Evolutionary conservation across 2,329 filamentous ascomycete species (phyloP).

Genomic region (Ceratocystis cubensis): DNA sequence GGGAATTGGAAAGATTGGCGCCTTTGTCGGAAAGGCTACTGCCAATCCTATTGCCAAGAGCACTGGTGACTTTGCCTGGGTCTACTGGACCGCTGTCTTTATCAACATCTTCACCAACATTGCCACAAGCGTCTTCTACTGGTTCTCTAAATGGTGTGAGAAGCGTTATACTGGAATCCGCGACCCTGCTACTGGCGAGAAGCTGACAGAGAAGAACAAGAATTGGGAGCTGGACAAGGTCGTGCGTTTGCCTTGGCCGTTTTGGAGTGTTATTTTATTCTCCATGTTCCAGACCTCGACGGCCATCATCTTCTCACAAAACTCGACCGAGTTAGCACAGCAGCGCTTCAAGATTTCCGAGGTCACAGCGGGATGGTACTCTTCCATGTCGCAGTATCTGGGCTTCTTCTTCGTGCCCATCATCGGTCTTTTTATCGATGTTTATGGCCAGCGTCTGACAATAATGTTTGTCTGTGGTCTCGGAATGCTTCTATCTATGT

Average conservation of each 20-base stretch:
- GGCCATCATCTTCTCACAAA: constrained; percentile 41
- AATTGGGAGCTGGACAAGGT: constrained; percentile 44
- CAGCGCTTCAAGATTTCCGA: constrained; percentile 44
- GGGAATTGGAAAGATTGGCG: constrained; percentile 47
- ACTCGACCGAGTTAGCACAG: constrained; percentile 49
- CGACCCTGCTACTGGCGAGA: constrained; percentile 47
- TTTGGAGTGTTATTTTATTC: constrained; percentile 44
- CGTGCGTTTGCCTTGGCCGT: constrained; percentile 46
- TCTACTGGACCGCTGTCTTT: constrained; percentile 48
- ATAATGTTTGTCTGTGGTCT: constrained; percentile 42
- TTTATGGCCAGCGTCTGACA: constrained; percentile 41
- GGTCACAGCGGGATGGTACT: constrained; percentile 49
- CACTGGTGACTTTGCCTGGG: constrained; percentile 48
- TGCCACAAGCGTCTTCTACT: constrained; percentile 41
- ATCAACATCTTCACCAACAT: constrained; percentile 53
- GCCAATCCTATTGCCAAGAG: constrained; percentile 47
- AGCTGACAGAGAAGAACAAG: constrained; percentile 46
- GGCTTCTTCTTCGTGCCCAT: constrained; percentile 47
- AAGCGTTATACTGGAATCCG: constrained; percentile 34
- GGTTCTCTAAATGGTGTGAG: constrained; percentile 41
- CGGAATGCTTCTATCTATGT: constrained; percentile 42
- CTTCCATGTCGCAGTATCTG: constrained; percentile 41
- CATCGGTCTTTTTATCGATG: constrained; percentile 44
- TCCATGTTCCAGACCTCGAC: constrained; percentile 47
- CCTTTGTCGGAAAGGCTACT: constrained; percentile 47